Base-by-base conservation (phyloP, 192 early-diverging fungal genomes). In the Coemansia sp. region DNA sequence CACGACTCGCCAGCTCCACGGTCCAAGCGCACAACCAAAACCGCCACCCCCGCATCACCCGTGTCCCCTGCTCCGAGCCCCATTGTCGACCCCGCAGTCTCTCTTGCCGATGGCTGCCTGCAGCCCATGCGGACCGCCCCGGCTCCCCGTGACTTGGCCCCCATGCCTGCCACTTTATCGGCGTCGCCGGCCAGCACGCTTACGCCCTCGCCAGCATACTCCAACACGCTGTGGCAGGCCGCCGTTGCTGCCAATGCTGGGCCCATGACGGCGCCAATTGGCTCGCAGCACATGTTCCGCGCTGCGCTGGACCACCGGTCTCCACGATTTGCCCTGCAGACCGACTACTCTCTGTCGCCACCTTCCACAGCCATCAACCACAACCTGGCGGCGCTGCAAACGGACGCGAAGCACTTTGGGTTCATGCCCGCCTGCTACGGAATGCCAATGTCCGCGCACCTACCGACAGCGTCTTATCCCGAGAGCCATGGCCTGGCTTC, bases 211-310 rank as follows among this genome's bases (percentile, higher is more conserved):
- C 52, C 52, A 1, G 52, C 52, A 55, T 55, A 55, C 16, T 33
- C 52, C 13, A 55, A n/a, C 52, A 33, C 52, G 11, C 26, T 55
- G 52, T 55, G 52, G 52, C 52, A 55, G 34, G 20, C 62, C 10
- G 62, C 62, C 4, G 13, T 45, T 16, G 41, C 26, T 13, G 47
- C 45, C 21, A 55, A 53, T 48, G 20, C 34, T 5, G 43, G 39
- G 28, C 69, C 69, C 6, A 60, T 72, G 64, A 72, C 63, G 5
- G 70, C 70, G 33, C 70, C 70, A 2, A 33, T 61, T 6, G 34
- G 14, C 11, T 43, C 59, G 50, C 53, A 62, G 28, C 50, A 39
- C 37, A 21, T 33, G 52, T 28, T 41, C 25, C 37, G 23, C 12
- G 14, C 23, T 10, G 53, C 37, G 16, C 38, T 58, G 31, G 37